Percentiles rank a stretch among this genome's conserved stretches.
phyloP scores from a whole-genome alignment of 1,139 yeast species.

The Blastobotrys raffinosifermentans region DNA sequence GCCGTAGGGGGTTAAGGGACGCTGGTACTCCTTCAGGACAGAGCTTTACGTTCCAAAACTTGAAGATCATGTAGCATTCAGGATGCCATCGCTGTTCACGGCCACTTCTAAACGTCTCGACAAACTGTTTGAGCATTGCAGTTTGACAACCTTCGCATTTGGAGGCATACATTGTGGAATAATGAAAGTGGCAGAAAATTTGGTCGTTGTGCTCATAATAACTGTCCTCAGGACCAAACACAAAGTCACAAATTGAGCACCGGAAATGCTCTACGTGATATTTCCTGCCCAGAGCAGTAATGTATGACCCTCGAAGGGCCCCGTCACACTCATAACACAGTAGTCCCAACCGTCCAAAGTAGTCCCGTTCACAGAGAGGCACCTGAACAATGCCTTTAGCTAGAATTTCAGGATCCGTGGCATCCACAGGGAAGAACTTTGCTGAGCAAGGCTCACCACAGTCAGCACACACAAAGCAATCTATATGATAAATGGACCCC shows the following conservation, averaged over 20 bases:
- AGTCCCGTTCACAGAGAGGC: slow-evolving; percentile 89
- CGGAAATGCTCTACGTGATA: slow-evolving; percentile 95
- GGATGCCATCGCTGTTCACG: slow-evolving; percentile 98
- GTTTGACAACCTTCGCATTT: slow-evolving; percentile 92
- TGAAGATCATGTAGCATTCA: slow-evolving; percentile 96
- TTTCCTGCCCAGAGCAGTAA: slow-evolving; percentile 86
- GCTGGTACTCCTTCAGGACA: slow-evolving; percentile 27
- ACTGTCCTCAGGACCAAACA: slow-evolving; percentile 88
- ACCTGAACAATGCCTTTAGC: slow-evolving; percentile 43
- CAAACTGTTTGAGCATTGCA: slow-evolving; percentile 89
- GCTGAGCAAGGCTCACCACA: slow-evolving; percentile 73
- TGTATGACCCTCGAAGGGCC: slow-evolving; percentile 88
- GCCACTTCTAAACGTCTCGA: slow-evolving; percentile 90
- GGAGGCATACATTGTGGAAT: slow-evolving; percentile 75
- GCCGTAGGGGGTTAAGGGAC: slow-evolving; percentile 20
- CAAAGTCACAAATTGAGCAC: slow-evolving; percentile 80
- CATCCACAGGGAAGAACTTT: slow-evolving; percentile 56
- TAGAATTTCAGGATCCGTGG: slow-evolving; percentile 27
- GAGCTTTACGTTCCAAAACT: slow-evolving; percentile 85
- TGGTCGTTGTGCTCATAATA: slow-evolving; percentile 82
- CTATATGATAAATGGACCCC: slow-evolving; percentile 72
- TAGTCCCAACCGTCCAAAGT: slow-evolving; percentile 75
- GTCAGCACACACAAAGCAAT: slow-evolving; percentile 80
- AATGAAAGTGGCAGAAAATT: slow-evolving; percentile 88
- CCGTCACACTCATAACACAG: slow-evolving; percentile 79